Base-by-base conservation (phyloP, 352 stramenopile genomes). In the Globisporangium spinosum region DNA sequence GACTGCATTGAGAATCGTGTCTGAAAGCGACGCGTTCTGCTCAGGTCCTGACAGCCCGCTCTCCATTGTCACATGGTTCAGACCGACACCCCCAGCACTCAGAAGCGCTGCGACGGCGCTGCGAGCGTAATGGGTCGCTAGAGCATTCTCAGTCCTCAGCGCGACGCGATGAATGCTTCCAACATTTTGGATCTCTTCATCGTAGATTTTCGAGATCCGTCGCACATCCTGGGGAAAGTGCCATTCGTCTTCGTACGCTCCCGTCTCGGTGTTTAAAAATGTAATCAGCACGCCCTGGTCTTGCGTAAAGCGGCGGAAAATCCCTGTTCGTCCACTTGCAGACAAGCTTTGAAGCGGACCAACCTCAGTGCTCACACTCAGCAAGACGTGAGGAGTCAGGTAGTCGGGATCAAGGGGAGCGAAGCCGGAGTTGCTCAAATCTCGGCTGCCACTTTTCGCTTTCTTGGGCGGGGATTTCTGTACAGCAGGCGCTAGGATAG, bases 191-290 rank as follows among this genome's bases (percentile, higher is more conserved):
- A 95, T 65, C 4, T 77, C 71, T 67, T 96, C 87, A 51, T 96
- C 85, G 51, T 93, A 96, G 47, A 96, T 89, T 47, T 77, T 81
- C 5, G 82, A 89, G 62, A 94, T 84, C 3, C 89, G 82, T n/a
- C 83, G 79, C 51, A 95, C 82, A 67, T 94, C 78, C 54, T 79
- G 86, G 20, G 89, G 81, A 29, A 74, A 70, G 62, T 92, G 80
- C 83, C 82, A 95, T 68, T 95, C 83, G 43, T 95, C 87, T 71
- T 96, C 89, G 61, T 90, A 94, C 13, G 87, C 87, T 3, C 89
- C 89, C 13, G 86, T 94, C 58, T 96, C 89, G 0, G 84, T 93
- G 67, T 94, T 96, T 20, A 95, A 72, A 49, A 96, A 95, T 0
- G 81, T 92, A 32, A 94, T 77, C 32, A 95, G 67, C 38, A 96